A percentile compares a stretch with the other conserved stretches of the same genome.
Conservation (phyloP, 106 monocot species). For the Acorus gramineus region DNA sequence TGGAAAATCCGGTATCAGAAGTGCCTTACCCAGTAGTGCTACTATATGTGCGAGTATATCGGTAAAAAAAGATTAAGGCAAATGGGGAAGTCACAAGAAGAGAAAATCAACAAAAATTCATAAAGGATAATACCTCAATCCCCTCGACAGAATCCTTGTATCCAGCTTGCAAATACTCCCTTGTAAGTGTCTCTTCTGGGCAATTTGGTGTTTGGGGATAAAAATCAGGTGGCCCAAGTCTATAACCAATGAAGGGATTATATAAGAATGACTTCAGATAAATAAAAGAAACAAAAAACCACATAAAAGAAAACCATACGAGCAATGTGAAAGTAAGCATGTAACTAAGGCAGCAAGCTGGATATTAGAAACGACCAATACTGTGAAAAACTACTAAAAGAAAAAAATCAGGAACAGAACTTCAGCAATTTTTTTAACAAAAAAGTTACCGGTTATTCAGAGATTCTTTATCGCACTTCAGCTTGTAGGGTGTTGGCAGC, state of each 20-base stretch:
- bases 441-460: conserved; percentile 64
- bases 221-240: conserved; percentile 92
- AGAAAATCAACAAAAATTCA: neutral
- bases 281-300: neutral
- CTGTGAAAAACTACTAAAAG: too few species aligned
- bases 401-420: neutral
- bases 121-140: conserved; percentile 63
- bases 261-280: neutral
- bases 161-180: conserved; percentile 81
- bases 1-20: too few species aligned
- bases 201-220: conserved; percentile 85
- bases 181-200: conserved; percentile 83
- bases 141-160: conserved; percentile 98
- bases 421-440: neutral
- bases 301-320: neutral
- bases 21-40: too few species aligned
- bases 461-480: conserved; percentile 84
- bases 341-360: too few species aligned
- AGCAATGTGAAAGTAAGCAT: neutral
- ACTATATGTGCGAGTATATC: neutral
- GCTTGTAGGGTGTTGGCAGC: conserved; percentile 67
- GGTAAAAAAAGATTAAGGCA: neutral
- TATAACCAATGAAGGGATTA: conserved; percentile 11
- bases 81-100: neutral
- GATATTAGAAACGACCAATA: too few species aligned